Percentiles rank a stretch among this genome's conserved stretches.
Evolutionary conservation across 1,284 basidiomycete genomes (phyloP).

Genomic region (Termitomyces sp.): DNA sequence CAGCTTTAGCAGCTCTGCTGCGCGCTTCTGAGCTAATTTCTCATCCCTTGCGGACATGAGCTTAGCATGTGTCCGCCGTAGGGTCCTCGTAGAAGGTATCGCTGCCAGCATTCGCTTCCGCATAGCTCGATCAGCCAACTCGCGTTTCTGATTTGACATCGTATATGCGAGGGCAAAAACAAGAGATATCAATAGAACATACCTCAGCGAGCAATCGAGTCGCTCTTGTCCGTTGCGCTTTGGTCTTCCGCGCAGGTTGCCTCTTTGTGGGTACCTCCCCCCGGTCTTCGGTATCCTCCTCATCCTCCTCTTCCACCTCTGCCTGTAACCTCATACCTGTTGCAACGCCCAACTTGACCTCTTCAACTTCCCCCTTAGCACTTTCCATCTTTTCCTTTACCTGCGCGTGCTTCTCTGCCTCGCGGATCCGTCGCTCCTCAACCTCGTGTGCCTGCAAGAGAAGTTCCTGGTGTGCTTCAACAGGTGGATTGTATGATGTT

Average conservation of each 20-base stretch:
- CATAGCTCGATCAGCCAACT: conserved; percentile 50
- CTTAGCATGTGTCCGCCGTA: conserved; percentile 44
- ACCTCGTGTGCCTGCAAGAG: conserved; percentile 66
- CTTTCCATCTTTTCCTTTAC: conserved; percentile 52
- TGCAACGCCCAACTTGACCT: conserved; percentile 26
- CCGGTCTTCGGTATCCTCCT: conserved; percentile 32
- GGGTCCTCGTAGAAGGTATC: conserved; percentile 48
- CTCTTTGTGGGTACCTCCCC: conserved; percentile 29
- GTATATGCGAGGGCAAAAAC: not conserved
- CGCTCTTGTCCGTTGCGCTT: conserved; percentile 62
- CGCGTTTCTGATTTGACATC: conserved; percentile 50
- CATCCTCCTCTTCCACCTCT: conserved; percentile 33
- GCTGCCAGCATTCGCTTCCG: conserved; percentile 56
- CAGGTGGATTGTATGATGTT: conserved; percentile 90
- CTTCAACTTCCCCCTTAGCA: conserved; percentile 39
- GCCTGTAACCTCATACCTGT: conserved; percentile 62
- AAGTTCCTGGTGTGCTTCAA: conserved; percentile 72
- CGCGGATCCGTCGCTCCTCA: conserved; percentile 57
- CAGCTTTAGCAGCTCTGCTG: conserved; percentile 34
- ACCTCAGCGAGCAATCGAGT: conserved; percentile 61
- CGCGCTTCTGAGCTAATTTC: conserved; percentile 36
- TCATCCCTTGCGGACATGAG: conserved; percentile 39
- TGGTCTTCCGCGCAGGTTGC: conserved; percentile 65
- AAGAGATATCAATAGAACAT: conserved; percentile 13
- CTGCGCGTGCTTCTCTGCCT: conserved; percentile 52